Percentiles rank a stretch among this genome's conserved stretches.
Conservation (phyloP, 805 yeast species). For the Saccharomyces kudriavzevii region DNA sequence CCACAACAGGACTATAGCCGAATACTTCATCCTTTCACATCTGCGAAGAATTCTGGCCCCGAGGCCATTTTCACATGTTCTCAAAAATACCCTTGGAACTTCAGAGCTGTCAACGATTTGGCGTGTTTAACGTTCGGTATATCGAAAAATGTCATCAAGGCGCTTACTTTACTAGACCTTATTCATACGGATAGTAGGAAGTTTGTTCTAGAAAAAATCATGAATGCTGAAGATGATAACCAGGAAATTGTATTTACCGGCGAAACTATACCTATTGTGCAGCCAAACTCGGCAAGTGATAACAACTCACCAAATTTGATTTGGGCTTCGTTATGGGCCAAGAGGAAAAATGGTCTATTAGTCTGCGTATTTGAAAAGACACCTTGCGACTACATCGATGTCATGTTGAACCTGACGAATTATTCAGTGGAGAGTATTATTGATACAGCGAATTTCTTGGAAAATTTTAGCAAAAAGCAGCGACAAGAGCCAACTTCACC, state of each 20-base stretch:
- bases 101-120: slow-evolving; percentile 78
- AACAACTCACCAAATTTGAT: slow-evolving; percentile 36
- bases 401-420: slow-evolving; percentile 32
- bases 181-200: slow-evolving; percentile 67
- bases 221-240: slow-evolving; percentile 17
- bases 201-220: slow-evolving; percentile 52
- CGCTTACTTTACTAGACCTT: slow-evolving; percentile 61
- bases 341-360: slow-evolving; percentile 54
- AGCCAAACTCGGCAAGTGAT: slow-evolving; percentile 42
- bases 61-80: slow-evolving; percentile 81
- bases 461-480: not conserved
- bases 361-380: slow-evolving; percentile 83
- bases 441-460: slow-evolving; percentile 16
- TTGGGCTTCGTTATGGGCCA: slow-evolving; percentile 87
- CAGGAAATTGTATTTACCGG: slow-evolving; percentile 61
- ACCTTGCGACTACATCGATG: slow-evolving; percentile 53
- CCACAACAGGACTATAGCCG: slow-evolving; percentile 25
- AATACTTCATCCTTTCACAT: slow-evolving; percentile 52
- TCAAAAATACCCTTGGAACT: slow-evolving; percentile 63
- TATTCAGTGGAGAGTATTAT: slow-evolving; percentile 14
- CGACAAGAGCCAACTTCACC: not conserved
- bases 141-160: slow-evolving; percentile 50
- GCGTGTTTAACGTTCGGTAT: slow-evolving; percentile 82
- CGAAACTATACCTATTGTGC: slow-evolving; percentile 67
- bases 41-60: slow-evolving; percentile 61